A percentile compares a stretch with the other conserved stretches of the same genome.
Conservation (phyloP, 305 asterid genomes). For the Caryopteris hybrid region DNA sequence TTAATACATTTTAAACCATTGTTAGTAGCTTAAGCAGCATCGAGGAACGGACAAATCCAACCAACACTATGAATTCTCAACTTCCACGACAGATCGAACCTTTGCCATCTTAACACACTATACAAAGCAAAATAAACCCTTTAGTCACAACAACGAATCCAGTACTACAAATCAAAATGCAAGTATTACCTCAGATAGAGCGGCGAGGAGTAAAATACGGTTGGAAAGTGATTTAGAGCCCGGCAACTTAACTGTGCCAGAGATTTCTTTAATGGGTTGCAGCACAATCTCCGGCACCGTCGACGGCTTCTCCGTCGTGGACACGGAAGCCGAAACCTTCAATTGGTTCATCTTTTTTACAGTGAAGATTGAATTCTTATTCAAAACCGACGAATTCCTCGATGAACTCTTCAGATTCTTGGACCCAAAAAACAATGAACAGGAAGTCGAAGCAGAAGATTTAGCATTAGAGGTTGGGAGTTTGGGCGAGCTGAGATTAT, state of each 20-base stretch:
- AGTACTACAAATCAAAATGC: background rate
- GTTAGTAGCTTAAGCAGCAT: background rate
- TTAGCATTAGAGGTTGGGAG: conserved; percentile 31
- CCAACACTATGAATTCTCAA: background rate
- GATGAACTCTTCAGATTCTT: conserved; percentile 35
- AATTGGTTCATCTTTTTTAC: conserved; percentile 23
- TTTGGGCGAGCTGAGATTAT: conserved; percentile 42
- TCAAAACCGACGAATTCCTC: conserved; percentile 34
- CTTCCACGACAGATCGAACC: conserved; percentile 9
- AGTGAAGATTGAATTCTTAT: conserved; percentile 43
- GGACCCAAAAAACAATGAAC: conserved; percentile 50
- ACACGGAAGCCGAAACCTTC: conserved; percentile 59
- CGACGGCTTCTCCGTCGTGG: conserved; percentile 70
- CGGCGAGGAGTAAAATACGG: conserved; percentile 95
- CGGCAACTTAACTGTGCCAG: conserved; percentile 88
- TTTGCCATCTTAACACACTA: background rate
- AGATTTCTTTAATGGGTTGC: conserved; percentile 82
- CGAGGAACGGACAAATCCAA: background rate
- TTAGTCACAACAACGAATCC: background rate
- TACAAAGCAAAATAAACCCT: background rate
- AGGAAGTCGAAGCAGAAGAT: conserved; percentile 33
- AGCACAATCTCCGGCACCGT: conserved; percentile 80
- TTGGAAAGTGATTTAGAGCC: conserved; percentile 97
- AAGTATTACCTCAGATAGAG: conserved; percentile 75
- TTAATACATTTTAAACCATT: background rate